These are phyloP conservation scores for Herpetomonas muscarum DNA, from an alignment of 208 protist genomes.

Conservation along the genomic window DNA sequence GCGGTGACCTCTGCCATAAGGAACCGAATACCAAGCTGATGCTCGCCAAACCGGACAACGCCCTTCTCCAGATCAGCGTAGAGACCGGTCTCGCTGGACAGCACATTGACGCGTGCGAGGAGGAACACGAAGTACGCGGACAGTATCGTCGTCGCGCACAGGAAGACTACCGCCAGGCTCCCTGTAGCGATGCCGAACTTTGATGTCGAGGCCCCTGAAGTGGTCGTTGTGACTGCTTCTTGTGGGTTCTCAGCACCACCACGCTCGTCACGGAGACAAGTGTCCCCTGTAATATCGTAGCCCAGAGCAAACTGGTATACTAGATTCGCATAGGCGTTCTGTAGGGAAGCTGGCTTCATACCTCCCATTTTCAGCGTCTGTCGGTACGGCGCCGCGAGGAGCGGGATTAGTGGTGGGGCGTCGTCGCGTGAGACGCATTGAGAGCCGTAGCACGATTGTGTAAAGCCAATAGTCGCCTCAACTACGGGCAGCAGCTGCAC, in stretches of 20 bases:
- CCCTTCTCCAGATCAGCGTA: neutral
- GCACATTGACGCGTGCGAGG: neutral
- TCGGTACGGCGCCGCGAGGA: neutral
- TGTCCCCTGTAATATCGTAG: neutral
- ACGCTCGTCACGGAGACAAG: no score
- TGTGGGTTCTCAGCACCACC: neutral
- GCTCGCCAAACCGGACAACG: neutral
- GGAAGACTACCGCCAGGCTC: neutral
- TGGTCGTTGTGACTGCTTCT: neutral
- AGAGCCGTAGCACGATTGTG: neutral
- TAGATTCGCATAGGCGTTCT: neutral
- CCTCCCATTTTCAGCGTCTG: neutral
- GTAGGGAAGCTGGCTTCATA: neutral
- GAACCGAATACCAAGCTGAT: neutral
- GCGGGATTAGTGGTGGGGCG: neutral
- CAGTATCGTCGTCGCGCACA: neutral
- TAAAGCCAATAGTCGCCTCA: neutral
- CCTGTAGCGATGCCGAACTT: neutral
- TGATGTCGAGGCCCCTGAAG: neutral
- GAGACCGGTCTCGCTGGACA: neutral
- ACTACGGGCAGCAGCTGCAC: neutral
- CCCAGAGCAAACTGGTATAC: neutral
- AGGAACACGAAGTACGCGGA: neutral
- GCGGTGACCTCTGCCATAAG: neutral
- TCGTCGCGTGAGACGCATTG: neutral